Percentiles rank a stretch among this genome's conserved stretches.
Evolutionary conservation across 2,329 filamentous ascomycete species (phyloP).

Genomic region (Knufia petricola): DNA sequence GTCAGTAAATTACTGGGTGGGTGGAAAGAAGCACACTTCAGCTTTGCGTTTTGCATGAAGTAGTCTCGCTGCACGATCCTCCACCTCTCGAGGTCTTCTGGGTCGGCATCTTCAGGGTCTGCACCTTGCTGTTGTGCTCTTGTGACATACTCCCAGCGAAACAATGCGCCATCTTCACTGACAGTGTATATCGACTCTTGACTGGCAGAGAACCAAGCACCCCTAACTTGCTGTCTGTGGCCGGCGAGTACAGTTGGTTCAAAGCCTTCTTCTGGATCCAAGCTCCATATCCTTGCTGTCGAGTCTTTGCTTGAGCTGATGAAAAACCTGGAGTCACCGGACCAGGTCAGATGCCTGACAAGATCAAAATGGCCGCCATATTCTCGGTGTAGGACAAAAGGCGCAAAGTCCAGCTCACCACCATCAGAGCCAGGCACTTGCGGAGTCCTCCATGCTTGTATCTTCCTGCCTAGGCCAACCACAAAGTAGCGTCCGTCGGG

Average conservation of each 20-base stretch:
- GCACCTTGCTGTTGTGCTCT: slow-evolving; percentile 48
- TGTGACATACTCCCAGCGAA: slow-evolving; percentile 76
- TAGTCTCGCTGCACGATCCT: slow-evolving; percentile 84
- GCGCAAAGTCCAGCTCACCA: slow-evolving; percentile 86
- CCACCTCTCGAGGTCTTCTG: slow-evolving; percentile 68
- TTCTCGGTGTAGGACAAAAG: slow-evolving; percentile 79
- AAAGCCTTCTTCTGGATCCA: slow-evolving; percentile 78
- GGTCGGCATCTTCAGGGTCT: slow-evolving; percentile 51
- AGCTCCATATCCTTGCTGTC: slow-evolving; percentile 89
- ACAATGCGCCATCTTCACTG: slow-evolving; percentile 94
- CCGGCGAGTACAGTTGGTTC: slow-evolving; percentile 81
- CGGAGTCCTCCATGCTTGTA: slow-evolving; percentile 94
- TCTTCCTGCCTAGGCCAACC: slow-evolving; percentile 72
- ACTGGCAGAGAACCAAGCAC: slow-evolving; percentile 93
- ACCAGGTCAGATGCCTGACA: slow-evolving; percentile 85
- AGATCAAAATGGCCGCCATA: slow-evolving; percentile 84
- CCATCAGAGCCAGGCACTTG: slow-evolving; percentile 74
- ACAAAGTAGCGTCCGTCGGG: slow-evolving; percentile 86
- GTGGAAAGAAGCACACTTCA: slow-evolving; percentile 87
- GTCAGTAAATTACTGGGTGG: slow-evolving; percentile 83
- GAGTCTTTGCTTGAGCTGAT: slow-evolving; percentile 85
- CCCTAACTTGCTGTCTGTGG: slow-evolving; percentile 79
- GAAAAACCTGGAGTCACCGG: slow-evolving; percentile 90
- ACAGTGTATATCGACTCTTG: slow-evolving; percentile 95
- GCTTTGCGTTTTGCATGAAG: slow-evolving; percentile 82